Evolutionary conservation across 768 basidiomycete species (phyloP), one percentile per base, ranked within the genome.

Genomic region (Tremella mesenterica): DNA sequence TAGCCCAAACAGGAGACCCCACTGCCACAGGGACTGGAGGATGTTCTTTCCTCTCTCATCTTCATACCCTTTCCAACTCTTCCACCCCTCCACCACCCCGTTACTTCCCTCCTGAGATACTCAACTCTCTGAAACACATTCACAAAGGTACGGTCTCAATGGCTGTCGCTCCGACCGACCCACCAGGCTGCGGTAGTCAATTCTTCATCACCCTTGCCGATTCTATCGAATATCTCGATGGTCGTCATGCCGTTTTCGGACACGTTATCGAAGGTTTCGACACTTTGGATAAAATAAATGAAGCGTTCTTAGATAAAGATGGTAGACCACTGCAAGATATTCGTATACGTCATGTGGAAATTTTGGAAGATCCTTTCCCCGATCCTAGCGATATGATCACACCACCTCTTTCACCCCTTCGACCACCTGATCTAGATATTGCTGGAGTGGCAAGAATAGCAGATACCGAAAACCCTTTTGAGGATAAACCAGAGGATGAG

Each of bases 1-100:
- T 99, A 48, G 92, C 92, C 10, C 95, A 97, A 74, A 79, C 82
- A 0, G 95, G 95, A n/a, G 95, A 99, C 64, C 95, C 93, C 5
- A 85, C 88, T 16, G 93, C 92, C 6, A 86, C 88, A 1, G 93
- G 95, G 18, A 89, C 83, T 27, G 92, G 95, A 27, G 95, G 95
- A 43, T 85, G 90, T 76, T 90, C 84, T 2, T 78, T 93, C 63
- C 86, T 84, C 80, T 90, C 90, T 4, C 79, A 81, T 62, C 78
- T 88, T 3, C 57, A 68, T 45, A 52, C 61, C 33, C 26, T 59
- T 25, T 49, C 59, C 28, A 50, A 54, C 10, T 56, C 83, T 6
- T 74, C 78, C 60, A 60, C 53, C 34, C 67, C 62, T n/a, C 56
- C 50, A 20, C 67, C 78, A 6, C 76, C 83, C n/a, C 83, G 91